Evolutionary conservation across 495 filamentous ascomycete genomes (phyloP).

Genomic region (Entonaema liquescens): DNA sequence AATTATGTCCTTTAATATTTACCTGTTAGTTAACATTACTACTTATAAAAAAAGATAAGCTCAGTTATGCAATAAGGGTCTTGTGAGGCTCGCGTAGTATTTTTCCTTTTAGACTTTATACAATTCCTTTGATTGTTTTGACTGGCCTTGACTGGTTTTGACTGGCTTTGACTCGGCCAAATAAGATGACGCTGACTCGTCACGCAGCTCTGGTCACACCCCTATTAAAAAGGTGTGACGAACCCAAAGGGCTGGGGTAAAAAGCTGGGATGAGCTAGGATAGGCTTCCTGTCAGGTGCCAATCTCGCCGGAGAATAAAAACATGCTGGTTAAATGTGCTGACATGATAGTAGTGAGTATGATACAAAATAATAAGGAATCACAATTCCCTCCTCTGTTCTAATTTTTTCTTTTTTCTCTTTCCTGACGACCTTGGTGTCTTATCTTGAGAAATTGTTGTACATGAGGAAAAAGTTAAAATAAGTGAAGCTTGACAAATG

Average conservation of each 20-base stretch:
- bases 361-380: neutral
- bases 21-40: too few relatives aligned
- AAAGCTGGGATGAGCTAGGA: neutral
- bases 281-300: neutral
- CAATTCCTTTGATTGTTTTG: too few relatives aligned
- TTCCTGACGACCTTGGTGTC: neutral
- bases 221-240: neutral
- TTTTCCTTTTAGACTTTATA: neutral
- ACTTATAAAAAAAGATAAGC: too few relatives aligned
- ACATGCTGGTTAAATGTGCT: neutral
- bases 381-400: neutral
- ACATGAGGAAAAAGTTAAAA: neutral
- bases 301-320: neutral
- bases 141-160: neutral
- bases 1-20: too few relatives aligned
- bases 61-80: constrained; percentile 30
- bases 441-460: neutral
- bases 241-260: neutral
- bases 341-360: neutral
- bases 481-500: neutral
- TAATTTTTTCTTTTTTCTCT: neutral
- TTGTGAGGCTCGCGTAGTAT: neutral
- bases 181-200: constrained; percentile 13
- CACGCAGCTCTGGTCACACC: constrained; percentile 17
- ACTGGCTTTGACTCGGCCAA: neutral